Evolutionary conservation across 164 flowering plant genomes (phyloP).

Genomic region (Aristolochia fimbriata): DNA sequence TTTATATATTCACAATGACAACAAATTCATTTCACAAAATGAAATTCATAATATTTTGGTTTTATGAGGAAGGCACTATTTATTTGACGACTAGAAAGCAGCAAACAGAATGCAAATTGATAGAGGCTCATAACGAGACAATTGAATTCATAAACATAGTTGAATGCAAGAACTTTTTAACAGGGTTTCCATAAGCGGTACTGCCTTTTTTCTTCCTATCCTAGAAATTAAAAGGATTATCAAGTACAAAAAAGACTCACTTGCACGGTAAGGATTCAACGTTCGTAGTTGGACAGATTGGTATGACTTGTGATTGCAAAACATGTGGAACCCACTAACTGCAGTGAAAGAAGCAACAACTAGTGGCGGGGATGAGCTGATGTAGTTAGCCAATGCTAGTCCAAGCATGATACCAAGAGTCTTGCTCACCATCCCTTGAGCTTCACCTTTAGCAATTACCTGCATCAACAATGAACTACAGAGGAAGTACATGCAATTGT

Average conservation of each 20-base stretch:
- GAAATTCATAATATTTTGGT: too few relatives aligned
- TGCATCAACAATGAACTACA: constrained; percentile 16
- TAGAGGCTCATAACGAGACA: too few relatives aligned
- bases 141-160: too few relatives aligned
- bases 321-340: constrained; percentile 89
- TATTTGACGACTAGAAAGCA: too few relatives aligned
- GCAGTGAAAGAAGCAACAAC: constrained; percentile 64
- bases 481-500: not conserved
- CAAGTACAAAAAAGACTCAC: constrained; percentile 29
- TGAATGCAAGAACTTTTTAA: too few relatives aligned
- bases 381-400: constrained; percentile 61
- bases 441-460: constrained; percentile 99
- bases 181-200: not conserved
- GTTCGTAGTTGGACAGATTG: constrained; percentile 82
- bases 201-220: too few relatives aligned
- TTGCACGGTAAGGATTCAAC: constrained; percentile 96
- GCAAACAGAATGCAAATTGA: too few relatives aligned
- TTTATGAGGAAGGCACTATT: too few relatives aligned
- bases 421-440: constrained; percentile 99
- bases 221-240: not conserved
- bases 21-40: too few relatives aligned
- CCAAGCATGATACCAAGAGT: constrained; percentile 81
- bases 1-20: too few relatives aligned
- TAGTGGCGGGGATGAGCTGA: constrained; percentile 66
- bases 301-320: constrained; percentile 90